Conservation (phyloP, 2,329 filamentous ascomycete genomes). For the Xylariaceae sp. region DNA sequence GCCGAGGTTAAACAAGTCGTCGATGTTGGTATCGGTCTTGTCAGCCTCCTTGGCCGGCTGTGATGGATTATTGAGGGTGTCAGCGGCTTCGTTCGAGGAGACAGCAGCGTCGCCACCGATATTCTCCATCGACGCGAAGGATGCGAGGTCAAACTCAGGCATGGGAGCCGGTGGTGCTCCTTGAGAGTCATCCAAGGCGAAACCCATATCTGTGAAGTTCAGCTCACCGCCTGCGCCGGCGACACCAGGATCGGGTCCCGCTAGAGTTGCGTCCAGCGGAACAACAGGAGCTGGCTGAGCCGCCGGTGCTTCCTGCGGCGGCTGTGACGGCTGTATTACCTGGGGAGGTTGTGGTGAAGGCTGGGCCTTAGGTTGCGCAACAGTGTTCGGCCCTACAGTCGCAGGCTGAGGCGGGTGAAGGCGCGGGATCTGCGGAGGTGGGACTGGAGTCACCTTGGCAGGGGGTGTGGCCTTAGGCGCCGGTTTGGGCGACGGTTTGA, state of each 20-base stretch:
- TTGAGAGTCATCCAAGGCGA: constrained; percentile 36
- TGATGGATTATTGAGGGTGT: constrained; percentile 6
- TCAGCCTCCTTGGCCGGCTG: constrained; percentile 16
- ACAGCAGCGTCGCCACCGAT: constrained; percentile 2
- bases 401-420: constrained; percentile 14
- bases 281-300: constrained; percentile 18
- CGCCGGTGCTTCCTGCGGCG: constrained; percentile 16
- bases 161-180: constrained; percentile 29
- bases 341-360: constrained; percentile 8
- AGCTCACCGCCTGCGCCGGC: constrained; percentile 31
- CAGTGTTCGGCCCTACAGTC: constrained; percentile 12
- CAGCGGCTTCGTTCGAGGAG: background rate
- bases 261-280: constrained; percentile 11
- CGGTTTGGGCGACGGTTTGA: constrained; percentile 24
- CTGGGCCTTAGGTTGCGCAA: constrained; percentile 15
- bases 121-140: constrained; percentile 32
- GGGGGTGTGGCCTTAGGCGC: constrained; percentile 17
- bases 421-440: constrained; percentile 23
- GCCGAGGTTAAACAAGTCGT: constrained; percentile 44
- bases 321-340: constrained; percentile 11
- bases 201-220: constrained; percentile 55
- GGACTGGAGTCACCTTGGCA: constrained; percentile 21
- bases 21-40: constrained; percentile 32
- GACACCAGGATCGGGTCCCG: background rate
- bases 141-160: constrained; percentile 41